A percentile compares a stretch with the other conserved stretches of the same genome.
Evolutionary conservation across 441 rosid genomes (phyloP).

Genomic region (Jatropha multifida): DNA sequence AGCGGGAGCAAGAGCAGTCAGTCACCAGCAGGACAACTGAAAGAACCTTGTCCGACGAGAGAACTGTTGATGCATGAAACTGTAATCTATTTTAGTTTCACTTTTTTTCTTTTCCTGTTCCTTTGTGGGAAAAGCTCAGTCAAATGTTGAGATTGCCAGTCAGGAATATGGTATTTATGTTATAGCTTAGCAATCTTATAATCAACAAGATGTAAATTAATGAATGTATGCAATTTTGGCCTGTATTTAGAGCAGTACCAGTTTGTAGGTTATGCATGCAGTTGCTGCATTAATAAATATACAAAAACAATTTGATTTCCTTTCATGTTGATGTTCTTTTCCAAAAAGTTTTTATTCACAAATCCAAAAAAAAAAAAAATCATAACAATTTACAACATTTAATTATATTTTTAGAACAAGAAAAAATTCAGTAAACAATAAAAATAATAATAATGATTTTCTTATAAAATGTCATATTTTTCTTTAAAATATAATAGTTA

Average conservation of each 20-base stretch:
- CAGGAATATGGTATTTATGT: neutral
- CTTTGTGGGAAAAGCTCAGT: neutral
- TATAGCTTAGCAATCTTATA: neutral
- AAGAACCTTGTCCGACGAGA: slow-evolving; percentile 59
- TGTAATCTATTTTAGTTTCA: neutral
- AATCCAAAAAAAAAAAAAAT: no score
- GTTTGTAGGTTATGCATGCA: neutral
- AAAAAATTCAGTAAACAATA: no score
- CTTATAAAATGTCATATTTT: no score
- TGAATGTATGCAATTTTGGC: neutral
- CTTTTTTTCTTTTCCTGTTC: neutral
- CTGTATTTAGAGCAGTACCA: neutral
- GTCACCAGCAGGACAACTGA: slow-evolving; percentile 26
- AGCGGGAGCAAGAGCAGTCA: slow-evolving; percentile 31
- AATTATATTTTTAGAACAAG: no score
- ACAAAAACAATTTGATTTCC: no score
- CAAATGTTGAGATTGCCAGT: no score
- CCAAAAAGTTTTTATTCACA: no score
- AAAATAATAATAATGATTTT: no score
- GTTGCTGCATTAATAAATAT: neutral
- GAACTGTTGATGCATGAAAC: slow-evolving; percentile 33
- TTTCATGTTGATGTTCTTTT: no score
- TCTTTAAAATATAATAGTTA: no score
- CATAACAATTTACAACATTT: no score
- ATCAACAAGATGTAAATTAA: slow-evolving; percentile 2